phyloP scores from a whole-genome alignment of 495 filamentous ascomycete genomes.

The Talaromyces borbonicus region DNA sequence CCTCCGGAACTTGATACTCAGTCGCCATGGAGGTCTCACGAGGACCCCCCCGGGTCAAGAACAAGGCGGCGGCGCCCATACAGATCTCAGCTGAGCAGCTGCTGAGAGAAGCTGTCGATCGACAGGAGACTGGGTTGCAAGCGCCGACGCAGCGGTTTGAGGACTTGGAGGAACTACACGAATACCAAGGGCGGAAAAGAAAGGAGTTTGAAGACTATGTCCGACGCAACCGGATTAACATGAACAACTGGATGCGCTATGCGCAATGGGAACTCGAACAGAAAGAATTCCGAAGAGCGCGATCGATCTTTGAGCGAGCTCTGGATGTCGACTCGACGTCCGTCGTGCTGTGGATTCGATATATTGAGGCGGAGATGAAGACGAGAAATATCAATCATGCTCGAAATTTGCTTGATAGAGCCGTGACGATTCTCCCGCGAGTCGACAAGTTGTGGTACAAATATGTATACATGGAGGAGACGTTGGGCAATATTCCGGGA shows the following conservation, averaged over 20 bases:
- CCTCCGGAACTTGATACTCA: too few species aligned
- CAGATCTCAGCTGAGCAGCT: slow-evolving; percentile 97
- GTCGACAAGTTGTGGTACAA: slow-evolving; percentile 98
- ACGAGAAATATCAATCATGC: slow-evolving; percentile 96
- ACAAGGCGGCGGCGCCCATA: slow-evolving; percentile 82
- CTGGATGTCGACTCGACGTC: slow-evolving; percentile 83
- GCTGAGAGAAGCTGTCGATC: slow-evolving; percentile 93
- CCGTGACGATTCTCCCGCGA: slow-evolving; percentile 86
- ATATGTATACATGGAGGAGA: slow-evolving; percentile 99
- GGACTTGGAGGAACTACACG: slow-evolving; percentile 95
- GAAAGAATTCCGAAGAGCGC: slow-evolving; percentile 91
- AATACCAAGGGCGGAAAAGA: slow-evolving; percentile 90
- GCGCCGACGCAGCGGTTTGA: slow-evolving; percentile 91
- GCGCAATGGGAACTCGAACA: slow-evolving; percentile 96
- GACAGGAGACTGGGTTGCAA: slow-evolving; percentile 81
- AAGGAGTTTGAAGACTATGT: slow-evolving; percentile 99
- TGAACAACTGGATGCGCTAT: slow-evolving; percentile 99
- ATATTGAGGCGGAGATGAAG: slow-evolving; percentile 96
- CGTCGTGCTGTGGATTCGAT: slow-evolving; percentile 76
- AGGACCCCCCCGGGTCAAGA: slow-evolving; percentile 92
- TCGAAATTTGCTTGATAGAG: slow-evolving; percentile 85
- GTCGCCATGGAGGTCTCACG: slow-evolving; percentile 79
- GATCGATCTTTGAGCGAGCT: slow-evolving; percentile 93
- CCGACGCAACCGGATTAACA: slow-evolving; percentile 84
- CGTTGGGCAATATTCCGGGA: slow-evolving; percentile 82